Evolutionary conservation across 352 stramenopile species (phyloP).

Genomic region (Albugo laibachii): DNA sequence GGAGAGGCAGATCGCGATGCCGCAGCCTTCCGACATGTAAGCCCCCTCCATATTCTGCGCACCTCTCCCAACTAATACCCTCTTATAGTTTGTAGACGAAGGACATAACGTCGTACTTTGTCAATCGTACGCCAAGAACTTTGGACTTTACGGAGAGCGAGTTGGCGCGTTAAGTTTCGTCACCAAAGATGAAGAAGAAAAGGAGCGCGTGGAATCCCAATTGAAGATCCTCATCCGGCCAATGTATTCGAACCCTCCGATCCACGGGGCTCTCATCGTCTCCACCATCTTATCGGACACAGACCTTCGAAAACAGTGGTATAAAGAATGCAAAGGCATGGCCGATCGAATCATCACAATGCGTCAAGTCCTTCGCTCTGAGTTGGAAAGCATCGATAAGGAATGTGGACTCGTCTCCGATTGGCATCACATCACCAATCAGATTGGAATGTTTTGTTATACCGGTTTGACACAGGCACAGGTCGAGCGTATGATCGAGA

Average conservation of each 20-base stretch:
- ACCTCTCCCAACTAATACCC: background rate
- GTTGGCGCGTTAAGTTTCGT: conserved; percentile 94
- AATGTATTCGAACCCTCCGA: conserved; percentile 98
- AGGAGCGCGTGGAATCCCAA: conserved; percentile 89
- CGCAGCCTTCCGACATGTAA: conserved; percentile 79
- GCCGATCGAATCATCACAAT: conserved; percentile 91
- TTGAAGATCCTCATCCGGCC: conserved; percentile 98
- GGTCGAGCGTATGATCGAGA: conserved; percentile 84
- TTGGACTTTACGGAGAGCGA: conserved; percentile 98
- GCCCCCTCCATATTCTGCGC: background rate
- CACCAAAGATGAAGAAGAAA: conserved; percentile 86
- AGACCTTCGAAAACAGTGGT: conserved; percentile 85
- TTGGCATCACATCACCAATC: conserved; percentile 96
- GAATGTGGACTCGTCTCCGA: conserved; percentile 47
- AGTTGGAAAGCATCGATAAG: conserved; percentile 64
- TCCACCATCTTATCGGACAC: conserved; percentile 89
- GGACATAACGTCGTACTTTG: conserved; percentile 93
- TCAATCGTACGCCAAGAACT: conserved; percentile 99
- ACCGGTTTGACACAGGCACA: conserved; percentile 91
- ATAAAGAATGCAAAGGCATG: conserved; percentile 91
- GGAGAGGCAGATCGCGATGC: conserved; percentile 93
- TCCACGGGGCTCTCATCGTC: conserved; percentile 96
- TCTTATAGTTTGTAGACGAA: conserved; percentile 87
- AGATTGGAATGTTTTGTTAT: conserved; percentile 99
- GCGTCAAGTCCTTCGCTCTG: conserved; percentile 64